Percentiles rank a stretch among this genome's conserved stretches.
These are phyloP conservation scores for Ilex aquifolium DNA, from an alignment of 257 asterid genomes.

Conservation along the genomic window DNA sequence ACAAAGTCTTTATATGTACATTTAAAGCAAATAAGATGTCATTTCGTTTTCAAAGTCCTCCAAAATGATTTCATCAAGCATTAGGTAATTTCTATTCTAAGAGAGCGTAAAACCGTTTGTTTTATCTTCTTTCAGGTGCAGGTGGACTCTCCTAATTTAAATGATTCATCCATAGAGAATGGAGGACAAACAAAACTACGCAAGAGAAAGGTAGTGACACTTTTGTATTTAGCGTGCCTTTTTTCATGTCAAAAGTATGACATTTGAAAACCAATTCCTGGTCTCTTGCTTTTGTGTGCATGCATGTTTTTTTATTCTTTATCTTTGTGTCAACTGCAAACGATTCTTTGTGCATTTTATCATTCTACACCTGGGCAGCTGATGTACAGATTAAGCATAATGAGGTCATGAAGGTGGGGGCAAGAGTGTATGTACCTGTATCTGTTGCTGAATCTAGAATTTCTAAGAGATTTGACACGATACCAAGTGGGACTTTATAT, in stretches of 20 bases:
- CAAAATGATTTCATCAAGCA: neutral
- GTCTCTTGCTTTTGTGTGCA: neutral
- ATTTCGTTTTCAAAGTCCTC: neutral
- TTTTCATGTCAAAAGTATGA: neutral
- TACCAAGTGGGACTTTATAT: constrained; percentile 73
- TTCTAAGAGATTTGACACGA: constrained; percentile 77
- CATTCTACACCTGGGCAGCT: constrained; percentile 5
- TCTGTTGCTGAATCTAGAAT: constrained; percentile 67
- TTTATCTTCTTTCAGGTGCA: constrained; percentile 40
- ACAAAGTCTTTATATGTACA: neutral
- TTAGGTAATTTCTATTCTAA: neutral
- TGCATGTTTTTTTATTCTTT: neutral
- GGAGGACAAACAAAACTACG: constrained; percentile 23
- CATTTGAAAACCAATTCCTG: neutral
- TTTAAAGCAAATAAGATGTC: neutral
- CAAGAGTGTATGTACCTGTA: constrained; percentile 60
- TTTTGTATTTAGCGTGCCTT: constrained; percentile 2
- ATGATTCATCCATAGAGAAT: constrained; percentile 15
- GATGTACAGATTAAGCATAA: constrained; percentile 56
- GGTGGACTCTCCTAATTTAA: constrained; percentile 39
- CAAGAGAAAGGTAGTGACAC: constrained; percentile 51
- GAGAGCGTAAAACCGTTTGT: constrained; percentile 2
- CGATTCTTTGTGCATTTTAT: neutral
- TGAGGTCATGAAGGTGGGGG: constrained; percentile 65
- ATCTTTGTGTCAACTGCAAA: neutral